Evolutionary conservation across 169 alveolate genomes (phyloP).

Genomic region (Prorocentrum cordatum): DNA sequence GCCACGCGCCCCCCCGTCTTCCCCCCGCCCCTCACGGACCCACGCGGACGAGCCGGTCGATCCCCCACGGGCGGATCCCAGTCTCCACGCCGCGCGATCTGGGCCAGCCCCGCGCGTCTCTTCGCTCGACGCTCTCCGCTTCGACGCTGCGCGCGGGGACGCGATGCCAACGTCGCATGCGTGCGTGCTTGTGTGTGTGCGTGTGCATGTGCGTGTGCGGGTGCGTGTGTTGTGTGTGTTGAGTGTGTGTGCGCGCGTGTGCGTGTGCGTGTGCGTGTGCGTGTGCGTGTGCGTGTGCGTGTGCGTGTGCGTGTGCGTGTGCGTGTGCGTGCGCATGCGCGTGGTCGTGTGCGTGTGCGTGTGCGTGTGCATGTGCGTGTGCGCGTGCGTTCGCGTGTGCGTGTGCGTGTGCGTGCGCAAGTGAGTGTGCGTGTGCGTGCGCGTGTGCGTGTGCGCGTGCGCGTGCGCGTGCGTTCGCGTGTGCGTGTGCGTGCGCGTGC

Average conservation of each 20-base stretch:
- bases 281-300: not conserved
- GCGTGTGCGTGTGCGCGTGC: not conserved
- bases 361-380: not conserved
- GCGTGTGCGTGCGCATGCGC: not conserved
- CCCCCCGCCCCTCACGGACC: too few species aligned
- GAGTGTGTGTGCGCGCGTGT: not conserved
- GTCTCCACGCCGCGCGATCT: too few species aligned
- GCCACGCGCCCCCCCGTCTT: too few species aligned
- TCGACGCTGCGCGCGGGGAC: too few species aligned
- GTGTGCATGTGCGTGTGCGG: too few species aligned
- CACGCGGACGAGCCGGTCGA: too few species aligned
- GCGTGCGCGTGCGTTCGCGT: not conserved
- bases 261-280: not conserved
- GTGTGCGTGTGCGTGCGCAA: not conserved
- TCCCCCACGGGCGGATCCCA: too few species aligned
- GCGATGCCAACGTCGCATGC: too few species aligned
- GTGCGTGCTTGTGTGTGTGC: too few species aligned
- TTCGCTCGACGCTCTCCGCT: too few species aligned
- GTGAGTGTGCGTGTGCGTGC: not conserved
- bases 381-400: not conserved
- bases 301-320: not conserved
- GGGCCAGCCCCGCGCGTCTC: too few species aligned
- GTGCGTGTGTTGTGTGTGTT: too few species aligned
- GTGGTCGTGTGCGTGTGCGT: not conserved
- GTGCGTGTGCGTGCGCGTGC: not conserved